Base-by-base conservation (phyloP, 805 yeast genomes). In the Ogataea kodamae region DNA sequence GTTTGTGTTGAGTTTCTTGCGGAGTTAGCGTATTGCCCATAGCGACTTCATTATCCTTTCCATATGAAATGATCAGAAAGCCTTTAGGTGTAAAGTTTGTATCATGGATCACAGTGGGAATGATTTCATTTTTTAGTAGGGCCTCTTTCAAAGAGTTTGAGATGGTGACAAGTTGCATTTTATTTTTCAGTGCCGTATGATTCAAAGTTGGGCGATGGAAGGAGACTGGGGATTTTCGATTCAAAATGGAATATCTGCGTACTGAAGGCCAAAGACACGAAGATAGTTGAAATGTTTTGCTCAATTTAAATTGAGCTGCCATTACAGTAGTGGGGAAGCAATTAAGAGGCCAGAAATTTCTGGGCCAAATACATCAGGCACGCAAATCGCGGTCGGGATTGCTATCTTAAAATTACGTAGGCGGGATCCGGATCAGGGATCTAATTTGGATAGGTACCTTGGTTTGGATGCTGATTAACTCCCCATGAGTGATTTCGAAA, bases 1-100 rank as follows among this genome's bases (percentile, higher is more conserved):
- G 96, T 27, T 48, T 51, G n/a, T 58, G 46, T 60, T 83, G 94
- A 17, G 96, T 78, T 28, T 78, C 81, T 3, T 64, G 68, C 5
- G 75, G 79, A 25, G 66, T 57, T 35, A 89, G 64, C 3, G 78
- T 71, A 61, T 88, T 86, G 12, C 96, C 97, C 67, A 85, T 62
- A 1, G 88, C 73, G 20, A 86, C 96, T 37, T 76, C 83, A 40
- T 61, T 61, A 20, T 60, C 62, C 17, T 61, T 57, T n/a, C 76
- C 76, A 56, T 79, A 84, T 27, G 77, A 73, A 41, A 80, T 78
- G 38, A 81, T 73, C 37, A 84, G 62, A 39, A 81, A 62, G 2
- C 78, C 80, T 40, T 71, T 73, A 22, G 76, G 61, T 3, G 28
- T 28, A 31, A 59, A 58, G 13, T 45, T 29, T 11, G 44, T 43